phyloP scores from a whole-genome alignment of 176 grass and related monocot genomes.

The Alloteropsis semialata region DNA sequence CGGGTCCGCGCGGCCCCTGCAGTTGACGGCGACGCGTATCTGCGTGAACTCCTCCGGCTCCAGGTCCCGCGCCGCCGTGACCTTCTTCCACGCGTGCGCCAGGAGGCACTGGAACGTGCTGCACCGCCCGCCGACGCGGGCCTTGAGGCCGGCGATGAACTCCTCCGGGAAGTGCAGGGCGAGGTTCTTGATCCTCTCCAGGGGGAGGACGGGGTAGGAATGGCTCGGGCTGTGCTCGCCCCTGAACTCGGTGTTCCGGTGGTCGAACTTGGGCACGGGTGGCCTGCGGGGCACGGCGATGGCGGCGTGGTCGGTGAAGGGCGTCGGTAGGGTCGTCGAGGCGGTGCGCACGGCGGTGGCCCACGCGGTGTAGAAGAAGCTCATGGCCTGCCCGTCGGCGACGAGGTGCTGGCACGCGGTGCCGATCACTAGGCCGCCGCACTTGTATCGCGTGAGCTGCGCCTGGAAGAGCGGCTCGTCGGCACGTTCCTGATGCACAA shows the following conservation, averaged over 20 bases:
- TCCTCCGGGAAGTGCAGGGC: slow-evolving; percentile 23
- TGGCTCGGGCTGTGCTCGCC: background rate
- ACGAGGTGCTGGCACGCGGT: slow-evolving; percentile 18
- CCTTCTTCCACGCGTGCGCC: slow-evolving; percentile 48
- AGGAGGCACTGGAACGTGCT: slow-evolving; percentile 51
- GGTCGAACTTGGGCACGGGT: slow-evolving; percentile 13
- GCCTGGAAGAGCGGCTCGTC: slow-evolving; percentile 29
- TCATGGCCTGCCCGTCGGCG: slow-evolving; percentile 52
- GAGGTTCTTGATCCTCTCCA: slow-evolving; percentile 18
- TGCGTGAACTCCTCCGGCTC: background rate
- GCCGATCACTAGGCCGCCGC: slow-evolving; percentile 43
- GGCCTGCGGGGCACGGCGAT: background rate
- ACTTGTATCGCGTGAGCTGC: slow-evolving; percentile 41
- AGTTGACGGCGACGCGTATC: slow-evolving; percentile 35
- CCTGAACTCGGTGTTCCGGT: slow-evolving; percentile 38
- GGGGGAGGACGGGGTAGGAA: background rate
- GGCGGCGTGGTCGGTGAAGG: slow-evolving; percentile 17
- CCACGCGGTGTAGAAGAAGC: slow-evolving; percentile 37
- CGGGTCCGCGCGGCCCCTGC: slow-evolving; percentile 12
- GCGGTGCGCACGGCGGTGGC: slow-evolving; percentile 13
- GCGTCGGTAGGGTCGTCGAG: background rate
- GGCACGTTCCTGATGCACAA: background rate
- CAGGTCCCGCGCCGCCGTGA: slow-evolving; percentile 36
- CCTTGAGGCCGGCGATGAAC: slow-evolving; percentile 29
- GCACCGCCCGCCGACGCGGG: slow-evolving; percentile 5